Evolutionary conservation across 257 asterid species (phyloP).

Genomic region (Gentiana macrophylla): DNA sequence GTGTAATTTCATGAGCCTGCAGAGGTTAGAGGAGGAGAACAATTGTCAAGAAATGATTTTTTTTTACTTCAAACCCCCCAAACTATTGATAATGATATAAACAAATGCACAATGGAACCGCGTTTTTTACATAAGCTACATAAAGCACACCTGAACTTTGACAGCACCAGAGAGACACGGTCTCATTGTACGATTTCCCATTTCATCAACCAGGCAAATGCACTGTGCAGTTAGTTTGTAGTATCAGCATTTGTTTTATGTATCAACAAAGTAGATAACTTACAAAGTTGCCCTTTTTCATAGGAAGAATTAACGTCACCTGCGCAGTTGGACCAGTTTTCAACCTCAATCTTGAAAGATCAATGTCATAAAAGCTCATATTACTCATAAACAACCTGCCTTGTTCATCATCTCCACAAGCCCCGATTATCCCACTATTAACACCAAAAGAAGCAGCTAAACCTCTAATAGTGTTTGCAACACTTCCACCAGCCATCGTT

Average conservation of each 20-base stretch:
- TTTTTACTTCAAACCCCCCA: constrained; percentile 7
- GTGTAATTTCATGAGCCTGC: constrained; percentile 74
- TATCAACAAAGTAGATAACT: not conserved
- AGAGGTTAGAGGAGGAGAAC: constrained; percentile 19
- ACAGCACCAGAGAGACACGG: constrained; percentile 83
- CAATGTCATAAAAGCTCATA: constrained; percentile 60
- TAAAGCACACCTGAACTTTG: constrained; percentile 64
- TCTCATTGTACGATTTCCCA: constrained; percentile 93
- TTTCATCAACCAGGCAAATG: constrained; percentile 90
- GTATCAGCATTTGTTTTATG: constrained; percentile 6
- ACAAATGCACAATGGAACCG: not conserved
- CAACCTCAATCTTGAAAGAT: constrained; percentile 69
- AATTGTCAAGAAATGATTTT: constrained; percentile 2
- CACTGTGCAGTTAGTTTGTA: constrained; percentile 42
- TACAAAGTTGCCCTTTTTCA: not conserved
- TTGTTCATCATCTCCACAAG: constrained; percentile 83
- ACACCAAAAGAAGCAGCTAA: constrained; percentile 85
- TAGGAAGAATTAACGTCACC: constrained; percentile 29
- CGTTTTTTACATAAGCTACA: no score
- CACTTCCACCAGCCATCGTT: constrained; percentile 98
- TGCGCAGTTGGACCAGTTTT: constrained; percentile 77
- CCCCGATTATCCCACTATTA: constrained; percentile 84
- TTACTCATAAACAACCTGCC: constrained; percentile 66
- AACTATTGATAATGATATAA: constrained; percentile 7
- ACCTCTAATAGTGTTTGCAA: constrained; percentile 92